phyloP scores from a whole-genome alignment of 306 rosid species.

The Glycine latifolia region DNA sequence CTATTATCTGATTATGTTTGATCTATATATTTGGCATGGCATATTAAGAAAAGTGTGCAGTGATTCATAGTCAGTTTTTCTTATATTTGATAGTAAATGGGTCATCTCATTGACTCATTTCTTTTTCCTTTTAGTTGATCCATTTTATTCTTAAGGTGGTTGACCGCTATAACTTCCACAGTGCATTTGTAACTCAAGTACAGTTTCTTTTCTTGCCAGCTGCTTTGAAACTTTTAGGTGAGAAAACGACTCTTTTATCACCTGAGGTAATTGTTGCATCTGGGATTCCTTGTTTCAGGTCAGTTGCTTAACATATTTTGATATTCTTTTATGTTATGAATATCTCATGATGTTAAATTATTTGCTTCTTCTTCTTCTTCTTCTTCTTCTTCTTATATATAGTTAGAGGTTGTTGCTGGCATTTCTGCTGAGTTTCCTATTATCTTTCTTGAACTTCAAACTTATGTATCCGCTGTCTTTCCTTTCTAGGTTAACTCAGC shows the following conservation, averaged over 20 bases:
- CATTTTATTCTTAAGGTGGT: conserved; percentile 34
- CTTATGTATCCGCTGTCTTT: conserved; percentile 50
- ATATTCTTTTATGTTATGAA: conserved; percentile 31
- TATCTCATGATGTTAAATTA: conserved; percentile 8
- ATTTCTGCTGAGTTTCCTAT: too few species aligned
- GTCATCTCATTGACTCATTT: conserved; percentile 28
- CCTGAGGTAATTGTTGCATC: conserved; percentile 84
- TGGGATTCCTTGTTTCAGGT: conserved; percentile 97
- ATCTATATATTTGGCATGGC: conserved; percentile 27
- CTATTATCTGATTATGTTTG: conserved; percentile 25
- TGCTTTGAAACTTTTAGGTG: conserved; percentile 92
- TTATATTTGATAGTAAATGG: conserved; percentile 10
- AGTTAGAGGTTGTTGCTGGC: neutral
- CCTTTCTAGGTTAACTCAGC: conserved; percentile 87
- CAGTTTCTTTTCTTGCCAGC: conserved; percentile 82
- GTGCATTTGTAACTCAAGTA: conserved; percentile 58
- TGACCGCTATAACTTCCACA: conserved; percentile 49
- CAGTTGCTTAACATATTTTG: conserved; percentile 48
- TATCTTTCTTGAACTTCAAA: conserved; percentile 48
- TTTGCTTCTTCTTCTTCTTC: neutral
- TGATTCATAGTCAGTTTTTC: conserved; percentile 24
- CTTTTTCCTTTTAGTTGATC: conserved; percentile 30
- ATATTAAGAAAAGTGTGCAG: conserved; percentile 14
- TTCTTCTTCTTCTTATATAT: conserved; percentile 33
- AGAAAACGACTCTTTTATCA: conserved; percentile 90